Base-by-base conservation (phyloP, 2,329 filamentous ascomycete species). In the Claviceps arundinis region DNA sequence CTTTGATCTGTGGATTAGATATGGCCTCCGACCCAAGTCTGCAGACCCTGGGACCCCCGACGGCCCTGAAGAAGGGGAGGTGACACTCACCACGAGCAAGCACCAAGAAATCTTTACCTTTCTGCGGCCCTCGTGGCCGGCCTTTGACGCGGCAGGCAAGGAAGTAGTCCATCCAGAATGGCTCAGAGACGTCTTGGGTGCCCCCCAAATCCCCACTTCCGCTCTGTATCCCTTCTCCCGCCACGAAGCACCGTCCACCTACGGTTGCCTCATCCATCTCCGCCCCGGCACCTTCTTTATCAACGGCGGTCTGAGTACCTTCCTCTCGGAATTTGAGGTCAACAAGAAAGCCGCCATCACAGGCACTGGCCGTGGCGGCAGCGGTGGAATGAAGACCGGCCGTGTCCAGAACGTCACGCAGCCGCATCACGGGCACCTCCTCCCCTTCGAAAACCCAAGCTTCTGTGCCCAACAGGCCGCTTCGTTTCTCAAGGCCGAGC, bases 51-150 rank as follows among this genome's bases (percentile, higher is more conserved):
- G 42, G 22, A n/a, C 5, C 58, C 16, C 30, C 30, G 9, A 34
- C 30, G 30, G 9, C 3, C 9, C 30, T 34, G 30, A 4, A 34
- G 30, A 59, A 13, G 67, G 68, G 16, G 68, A 74, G 37, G 84
- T 89, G 1, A 91, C 88, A 0, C 74, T 93, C 2, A 78, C 80
- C 2, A 97, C 91, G 0, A 84, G 88, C 0, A 89, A 90, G 60
- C 86, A 95, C 65, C 88, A 95, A 41, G 68, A 70, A 70, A 85
- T 93, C 52, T 84, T 88, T 61, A 89, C 83, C 1, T 93, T 85
- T 64, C 68, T 87, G 56, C 77, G 85, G 0, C 78, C 82, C 0
- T 77, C 78, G 54, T 80, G 68, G 64, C 67, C 70, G 7, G 71
- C 71, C 56, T 65, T 70, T 48, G 67, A 70, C 55, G 50, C 61